A percentile compares a stretch with the other conserved stretches of the same genome.
phyloP scores from a whole-genome alignment of 1,284 basidiomycete species.

The Naganishia sp. region DNA sequence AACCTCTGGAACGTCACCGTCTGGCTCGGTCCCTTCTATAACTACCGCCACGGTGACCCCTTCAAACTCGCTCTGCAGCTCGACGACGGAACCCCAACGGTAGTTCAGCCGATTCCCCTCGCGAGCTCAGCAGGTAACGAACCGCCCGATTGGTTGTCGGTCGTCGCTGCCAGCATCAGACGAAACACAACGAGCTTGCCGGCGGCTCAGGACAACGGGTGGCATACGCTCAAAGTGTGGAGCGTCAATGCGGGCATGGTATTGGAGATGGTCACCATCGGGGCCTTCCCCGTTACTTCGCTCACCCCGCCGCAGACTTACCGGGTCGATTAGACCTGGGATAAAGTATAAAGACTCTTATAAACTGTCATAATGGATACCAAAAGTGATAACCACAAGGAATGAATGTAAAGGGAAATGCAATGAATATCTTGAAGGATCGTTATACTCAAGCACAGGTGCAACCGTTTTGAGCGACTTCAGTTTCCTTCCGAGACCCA shows the following conservation, averaged over 20 bases:
- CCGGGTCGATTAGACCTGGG: slow-evolving; percentile 2
- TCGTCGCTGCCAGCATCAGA: slow-evolving; percentile 41
- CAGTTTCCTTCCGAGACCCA: too few relatives aligned
- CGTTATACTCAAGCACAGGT: too few relatives aligned
- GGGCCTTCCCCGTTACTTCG: slow-evolving; percentile 24
- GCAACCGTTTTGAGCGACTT: too few relatives aligned
- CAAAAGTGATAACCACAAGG: too few relatives aligned
- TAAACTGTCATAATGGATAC: too few relatives aligned
- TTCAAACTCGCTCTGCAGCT: slow-evolving; percentile 62
- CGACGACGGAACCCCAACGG: slow-evolving; percentile 56
- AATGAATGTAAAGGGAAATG: too few relatives aligned
- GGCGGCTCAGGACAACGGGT: slow-evolving; percentile 32
- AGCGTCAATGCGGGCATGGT: slow-evolving; percentile 46
- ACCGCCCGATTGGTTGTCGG: slow-evolving; percentile 53
- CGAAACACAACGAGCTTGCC: slow-evolving; percentile 38
- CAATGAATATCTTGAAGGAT: too few relatives aligned
- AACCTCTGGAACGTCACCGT: slow-evolving; percentile 50
- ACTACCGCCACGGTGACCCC: slow-evolving; percentile 43
- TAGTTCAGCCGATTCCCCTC: slow-evolving; percentile 60
- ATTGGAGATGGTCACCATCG: slow-evolving; percentile 36
- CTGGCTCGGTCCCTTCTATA: slow-evolving; percentile 63
- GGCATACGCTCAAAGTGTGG: slow-evolving; percentile 41
- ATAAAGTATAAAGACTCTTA: neutral
- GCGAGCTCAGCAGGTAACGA: slow-evolving; percentile 58
- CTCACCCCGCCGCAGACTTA: slow-evolving; percentile 28